Conservation (phyloP, 371 early-diverging fungal genomes). For the Catenaria anguillulae region DNA sequence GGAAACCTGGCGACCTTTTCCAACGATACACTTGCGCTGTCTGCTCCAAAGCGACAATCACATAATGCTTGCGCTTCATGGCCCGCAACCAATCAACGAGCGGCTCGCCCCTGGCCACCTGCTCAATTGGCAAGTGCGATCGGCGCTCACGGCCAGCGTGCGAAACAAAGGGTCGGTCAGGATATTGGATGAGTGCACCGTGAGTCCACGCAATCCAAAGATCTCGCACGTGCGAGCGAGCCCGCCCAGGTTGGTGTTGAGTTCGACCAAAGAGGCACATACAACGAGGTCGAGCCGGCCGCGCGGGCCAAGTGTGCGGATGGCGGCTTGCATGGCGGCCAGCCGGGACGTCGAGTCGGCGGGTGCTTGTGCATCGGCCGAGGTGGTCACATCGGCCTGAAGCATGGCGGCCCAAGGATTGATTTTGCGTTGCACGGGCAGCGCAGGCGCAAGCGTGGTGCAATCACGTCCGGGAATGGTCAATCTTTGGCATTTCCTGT, state of each 20-base stretch:
- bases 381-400: too few relatives aligned
- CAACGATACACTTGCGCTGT: constrained; percentile 7
- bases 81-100: constrained; percentile 3
- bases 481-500: too few relatives aligned
- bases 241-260: constrained; percentile 10
- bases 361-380: neutral
- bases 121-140: constrained; percentile 9
- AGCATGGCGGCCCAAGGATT: too few relatives aligned
- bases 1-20: constrained; percentile 2
- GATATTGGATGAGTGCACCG: constrained; percentile 3
- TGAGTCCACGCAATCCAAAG: constrained; percentile 6
- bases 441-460: too few relatives aligned
- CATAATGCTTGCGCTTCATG: constrained; percentile 9
- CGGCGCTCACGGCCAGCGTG: constrained; percentile 10
- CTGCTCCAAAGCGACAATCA: constrained; percentile 12
- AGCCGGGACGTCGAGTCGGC: too few relatives aligned
- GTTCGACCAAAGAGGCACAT: constrained; percentile 6
- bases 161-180: constrained; percentile 7
- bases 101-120: constrained; percentile 5
- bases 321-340: neutral
- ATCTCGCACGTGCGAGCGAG: constrained; percentile 13
- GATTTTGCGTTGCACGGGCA: constrained; percentile 11
- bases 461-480: too few relatives aligned
- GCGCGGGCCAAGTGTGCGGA: neutral
- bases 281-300: constrained; percentile 7